A percentile compares a stretch with the other conserved stretches of the same genome.
phyloP scores from a whole-genome alignment of 1,284 basidiomycete genomes.

The Schizophyllum amplum region DNA sequence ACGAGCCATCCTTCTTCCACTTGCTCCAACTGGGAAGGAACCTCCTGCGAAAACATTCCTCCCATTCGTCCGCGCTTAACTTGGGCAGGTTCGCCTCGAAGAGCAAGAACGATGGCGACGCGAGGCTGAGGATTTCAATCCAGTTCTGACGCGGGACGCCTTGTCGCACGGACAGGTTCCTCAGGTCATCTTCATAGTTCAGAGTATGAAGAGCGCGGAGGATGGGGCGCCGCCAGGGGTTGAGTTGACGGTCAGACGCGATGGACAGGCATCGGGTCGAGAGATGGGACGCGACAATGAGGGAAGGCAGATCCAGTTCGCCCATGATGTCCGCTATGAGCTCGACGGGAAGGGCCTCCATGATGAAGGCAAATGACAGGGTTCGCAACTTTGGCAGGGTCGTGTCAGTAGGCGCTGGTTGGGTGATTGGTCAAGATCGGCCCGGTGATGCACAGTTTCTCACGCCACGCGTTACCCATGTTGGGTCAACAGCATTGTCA shows the following conservation, averaged over 20 bases:
- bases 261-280: slow-evolving; percentile 49
- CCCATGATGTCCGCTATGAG: slow-evolving; percentile 64
- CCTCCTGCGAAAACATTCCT: slow-evolving; percentile 57
- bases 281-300: slow-evolving; percentile 48
- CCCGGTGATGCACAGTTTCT: neutral
- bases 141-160: slow-evolving; percentile 66
- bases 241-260: slow-evolving; percentile 52
- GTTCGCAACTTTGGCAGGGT: neutral
- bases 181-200: slow-evolving; percentile 42
- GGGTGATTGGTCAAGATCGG: neutral
- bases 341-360: slow-evolving; percentile 61
- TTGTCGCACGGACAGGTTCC: slow-evolving; percentile 48
- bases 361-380: neutral
- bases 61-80: slow-evolving; percentile 55
- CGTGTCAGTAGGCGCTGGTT: neutral
- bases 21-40: slow-evolving; percentile 67
- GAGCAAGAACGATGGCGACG: slow-evolving; percentile 49
- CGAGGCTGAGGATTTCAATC: slow-evolving; percentile 60
- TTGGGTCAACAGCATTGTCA: neutral
- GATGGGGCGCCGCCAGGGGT: slow-evolving; percentile 68
- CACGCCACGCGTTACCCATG: neutral
- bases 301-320: slow-evolving; percentile 54
- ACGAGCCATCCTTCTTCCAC: slow-evolving; percentile 53
- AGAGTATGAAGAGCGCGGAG: slow-evolving; percentile 40
- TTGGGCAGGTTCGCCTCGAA: slow-evolving; percentile 62